Conservation (phyloP, 2,329 filamentous ascomycete species). For the Didymella glomerata region DNA sequence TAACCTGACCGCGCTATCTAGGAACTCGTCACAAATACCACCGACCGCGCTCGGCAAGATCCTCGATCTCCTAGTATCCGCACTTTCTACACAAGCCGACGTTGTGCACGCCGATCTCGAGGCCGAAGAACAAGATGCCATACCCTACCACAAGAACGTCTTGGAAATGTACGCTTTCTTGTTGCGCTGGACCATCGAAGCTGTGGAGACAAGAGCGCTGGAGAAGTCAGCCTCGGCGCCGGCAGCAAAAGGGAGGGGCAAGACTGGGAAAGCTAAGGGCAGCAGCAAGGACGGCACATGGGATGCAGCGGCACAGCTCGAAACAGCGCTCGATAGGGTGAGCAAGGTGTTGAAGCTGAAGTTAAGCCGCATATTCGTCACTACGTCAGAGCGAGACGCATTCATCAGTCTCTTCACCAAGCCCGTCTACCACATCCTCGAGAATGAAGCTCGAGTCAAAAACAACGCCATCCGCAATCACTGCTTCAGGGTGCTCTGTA, state of each 20-base stretch:
- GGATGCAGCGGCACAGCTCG: constrained; percentile 89
- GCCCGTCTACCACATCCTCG: constrained; percentile 90
- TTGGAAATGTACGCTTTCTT: constrained; percentile 95
- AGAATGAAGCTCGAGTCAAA: constrained; percentile 93
- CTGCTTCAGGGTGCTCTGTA: constrained; percentile 94
- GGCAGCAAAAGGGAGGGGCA: constrained; percentile 75
- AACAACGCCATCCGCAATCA: constrained; percentile 91
- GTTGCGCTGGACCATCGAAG: constrained; percentile 92
- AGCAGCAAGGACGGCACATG: constrained; percentile 75
- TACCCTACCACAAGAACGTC: constrained; percentile 87
- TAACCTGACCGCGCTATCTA: constrained; percentile 72
- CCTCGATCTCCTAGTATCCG: constrained; percentile 88
- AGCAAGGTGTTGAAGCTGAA: constrained; percentile 95
- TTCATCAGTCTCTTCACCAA: constrained; percentile 92
- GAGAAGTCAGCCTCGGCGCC: constrained; percentile 83
- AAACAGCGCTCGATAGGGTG: constrained; percentile 90
- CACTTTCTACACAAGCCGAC: constrained; percentile 84
- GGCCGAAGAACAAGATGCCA: constrained; percentile 80
- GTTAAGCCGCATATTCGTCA: constrained; percentile 90
- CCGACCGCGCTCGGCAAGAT: constrained; percentile 88
- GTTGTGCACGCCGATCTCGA: constrained; percentile 86
- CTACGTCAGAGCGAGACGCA: constrained; percentile 94
- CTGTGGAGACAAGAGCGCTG: constrained; percentile 91
- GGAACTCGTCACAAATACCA: constrained; percentile 81
- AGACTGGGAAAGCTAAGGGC: constrained; percentile 73